Evolutionary conservation across 106 monocot genomes (phyloP), one percentile per base, ranked within the genome.

Genomic region (Phalaenopsis aphrodite): DNA sequence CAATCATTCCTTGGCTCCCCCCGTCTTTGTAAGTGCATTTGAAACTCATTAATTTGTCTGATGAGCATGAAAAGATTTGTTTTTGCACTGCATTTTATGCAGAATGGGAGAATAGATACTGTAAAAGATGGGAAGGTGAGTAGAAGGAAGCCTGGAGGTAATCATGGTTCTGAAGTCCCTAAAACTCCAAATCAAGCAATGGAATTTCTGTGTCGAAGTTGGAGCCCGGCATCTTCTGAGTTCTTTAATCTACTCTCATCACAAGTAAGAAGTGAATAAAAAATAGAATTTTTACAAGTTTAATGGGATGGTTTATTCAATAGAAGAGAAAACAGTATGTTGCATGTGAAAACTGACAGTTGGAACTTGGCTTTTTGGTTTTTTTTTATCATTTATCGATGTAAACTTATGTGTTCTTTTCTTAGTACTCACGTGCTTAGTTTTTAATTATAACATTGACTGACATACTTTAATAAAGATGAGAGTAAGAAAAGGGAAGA

Each of bases 211-310:
- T 91, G 87, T 67, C 84, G 89, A 68, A 84, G 89, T 49, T 93
- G 93, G 93, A 93, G 91, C 78, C 91, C 84, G 11, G 85, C 93
- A 75, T 90, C 93, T 21, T 86, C 80, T 75, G 84, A 89, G 78
- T 91, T 91, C 81, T 87, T 89, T 81, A 80, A 89, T 42, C 80
- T 89, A n/a, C 83, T 93, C 23, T 87, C 90, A 65, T 66, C 82
- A 42, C 88, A 89, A 71, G 90, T 93, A 87, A 83, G 86, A 42
- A 68, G 37, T 38, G 68, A 68, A 36, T 68, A 68, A 68, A 68
- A 19, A 21, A 61, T 21, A n/a, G 61, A 4, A 52, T 1, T 37
- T 36, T 37, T 68, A 19, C 8, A 37, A 68, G 37, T 19, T 23
- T 65, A 19, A 65, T 65, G 21, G 12, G 38, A 68, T 21, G 0